A percentile compares a stretch with the other conserved stretches of the same genome.
Conservation (phyloP, 2,329 filamentous ascomycete species). For the Madurella mycetomatis region DNA sequence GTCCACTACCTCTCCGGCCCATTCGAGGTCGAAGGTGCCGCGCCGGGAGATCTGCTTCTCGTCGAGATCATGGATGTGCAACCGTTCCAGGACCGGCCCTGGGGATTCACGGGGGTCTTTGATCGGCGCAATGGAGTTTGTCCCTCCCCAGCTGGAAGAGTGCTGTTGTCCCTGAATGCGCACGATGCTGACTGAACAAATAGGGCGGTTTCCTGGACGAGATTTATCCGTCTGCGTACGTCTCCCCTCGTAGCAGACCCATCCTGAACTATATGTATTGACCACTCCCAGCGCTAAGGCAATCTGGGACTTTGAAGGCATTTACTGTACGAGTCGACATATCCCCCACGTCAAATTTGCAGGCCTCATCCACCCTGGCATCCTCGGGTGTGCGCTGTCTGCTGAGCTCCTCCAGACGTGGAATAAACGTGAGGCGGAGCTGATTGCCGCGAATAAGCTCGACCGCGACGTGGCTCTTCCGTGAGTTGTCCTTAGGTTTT, state of each 20-base stretch:
- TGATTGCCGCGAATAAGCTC: conserved; percentile 66
- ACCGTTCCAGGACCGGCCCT: conserved; percentile 77
- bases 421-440: conserved; percentile 77
- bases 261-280: not conserved
- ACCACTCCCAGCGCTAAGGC: conserved; percentile 45
- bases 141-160: conserved; percentile 27
- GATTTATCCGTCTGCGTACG: conserved; percentile 75
- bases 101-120: conserved; percentile 88
- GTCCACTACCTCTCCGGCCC: conserved; percentile 88
- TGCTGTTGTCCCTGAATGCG: not conserved
- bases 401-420: conserved; percentile 71
- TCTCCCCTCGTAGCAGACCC: conserved; percentile 5
- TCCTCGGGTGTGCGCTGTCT: conserved; percentile 83
- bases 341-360: conserved; percentile 84
- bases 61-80: conserved; percentile 94
- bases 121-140: conserved; percentile 63
- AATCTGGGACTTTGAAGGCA: conserved; percentile 55
- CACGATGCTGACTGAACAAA: not conserved
- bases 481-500: not conserved
- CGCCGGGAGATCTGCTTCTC: conserved; percentile 78
- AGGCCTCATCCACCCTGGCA: conserved; percentile 86
- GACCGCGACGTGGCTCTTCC: conserved; percentile 71
- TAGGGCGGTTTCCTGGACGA: conserved; percentile 80
- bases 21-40: conserved; percentile 78
- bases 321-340: conserved; percentile 76